phyloP scores from a whole-genome alignment of 2,329 filamentous ascomycete species.

The Colletotrichum noveboracense region DNA sequence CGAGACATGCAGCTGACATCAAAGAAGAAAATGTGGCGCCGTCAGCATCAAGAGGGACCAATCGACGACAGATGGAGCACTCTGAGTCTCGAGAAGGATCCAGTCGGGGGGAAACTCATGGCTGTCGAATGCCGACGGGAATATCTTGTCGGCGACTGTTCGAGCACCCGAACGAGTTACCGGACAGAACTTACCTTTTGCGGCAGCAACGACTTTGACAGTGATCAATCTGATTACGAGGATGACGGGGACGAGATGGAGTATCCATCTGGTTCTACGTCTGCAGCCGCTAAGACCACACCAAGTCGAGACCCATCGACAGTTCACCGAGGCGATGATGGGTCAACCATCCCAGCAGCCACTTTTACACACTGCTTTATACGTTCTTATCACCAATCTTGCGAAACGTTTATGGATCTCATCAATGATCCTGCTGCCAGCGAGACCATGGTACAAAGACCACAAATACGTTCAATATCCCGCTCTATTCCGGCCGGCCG shows the following conservation, averaged over 20 bases:
- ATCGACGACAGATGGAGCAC: conserved; percentile 79
- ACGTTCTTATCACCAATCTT: conserved; percentile 58
- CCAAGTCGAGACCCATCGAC: conserved; percentile 40
- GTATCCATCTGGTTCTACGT: neutral
- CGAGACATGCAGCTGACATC: conserved; percentile 41
- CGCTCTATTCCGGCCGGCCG: neutral
- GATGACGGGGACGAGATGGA: neutral
- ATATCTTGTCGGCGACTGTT: conserved; percentile 60
- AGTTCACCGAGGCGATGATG: conserved; percentile 56
- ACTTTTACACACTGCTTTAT: conserved; percentile 60
- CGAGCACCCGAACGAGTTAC: conserved; percentile 71
- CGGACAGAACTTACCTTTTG: conserved; percentile 56
- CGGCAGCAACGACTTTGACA: neutral
- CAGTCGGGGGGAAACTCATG: conserved; percentile 59
- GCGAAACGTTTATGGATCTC: conserved; percentile 63
- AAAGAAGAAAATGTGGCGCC: conserved; percentile 63
- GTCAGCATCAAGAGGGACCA: conserved; percentile 71
- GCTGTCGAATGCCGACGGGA: conserved; percentile 75
- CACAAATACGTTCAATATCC: conserved; percentile 48
- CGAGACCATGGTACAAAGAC: conserved; percentile 32
- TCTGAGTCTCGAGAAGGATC: conserved; percentile 65
- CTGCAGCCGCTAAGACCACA: neutral
- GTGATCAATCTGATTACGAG: conserved; percentile 16
- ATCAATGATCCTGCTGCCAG: conserved; percentile 52
- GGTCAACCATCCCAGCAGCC: conserved; percentile 43